These are phyloP conservation scores for Pholiota molesta DNA, from an alignment of 768 basidiomycete species.

Conservation along the genomic window DNA sequence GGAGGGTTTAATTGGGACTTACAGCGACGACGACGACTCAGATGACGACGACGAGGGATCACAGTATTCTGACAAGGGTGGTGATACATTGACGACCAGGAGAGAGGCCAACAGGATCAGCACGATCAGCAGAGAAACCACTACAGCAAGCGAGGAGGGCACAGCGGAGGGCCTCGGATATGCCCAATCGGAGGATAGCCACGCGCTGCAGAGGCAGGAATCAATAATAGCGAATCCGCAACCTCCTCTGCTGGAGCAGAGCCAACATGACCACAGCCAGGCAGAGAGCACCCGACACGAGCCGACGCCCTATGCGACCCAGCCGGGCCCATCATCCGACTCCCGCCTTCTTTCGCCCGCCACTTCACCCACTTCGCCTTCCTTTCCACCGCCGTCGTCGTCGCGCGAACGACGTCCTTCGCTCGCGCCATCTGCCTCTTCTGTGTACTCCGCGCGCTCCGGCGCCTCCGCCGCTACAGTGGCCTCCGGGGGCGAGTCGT, in stretches of 20 bases:
- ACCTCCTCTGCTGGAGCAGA: too few species aligned
- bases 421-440: conserved; percentile 17
- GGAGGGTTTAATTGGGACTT: conserved; percentile 24
- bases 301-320: background rate
- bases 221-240: too few species aligned
- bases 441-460: conserved; percentile 13
- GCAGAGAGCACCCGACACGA: background rate
- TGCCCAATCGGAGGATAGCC: conserved; percentile 23
- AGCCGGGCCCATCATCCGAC: background rate
- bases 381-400: background rate
- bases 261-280: conserved; percentile 8
- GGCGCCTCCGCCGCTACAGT: conserved; percentile 4
- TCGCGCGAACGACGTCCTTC: conserved; percentile 30
- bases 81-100: background rate
- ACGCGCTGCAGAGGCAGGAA: background rate
- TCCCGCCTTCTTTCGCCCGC: conserved; percentile 4
- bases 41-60: conserved; percentile 27
- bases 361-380: conserved; percentile 18
- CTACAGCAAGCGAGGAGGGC: conserved; percentile 20
- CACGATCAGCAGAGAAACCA: conserved; percentile 8
- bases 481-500: conserved; percentile 25
- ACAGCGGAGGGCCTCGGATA: conserved; percentile 29
- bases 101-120: background rate
- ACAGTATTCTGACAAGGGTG: conserved; percentile 1
- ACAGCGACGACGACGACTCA: conserved; percentile 19